These are phyloP conservation scores for Hordeum vulgare DNA, from an alignment of 176 grass and related monocot genomes.

Conservation along the genomic window MorexV3_pseudomolecules_assembly NC_058519.1:220015749-220016248, in stretches of 20 bases:
- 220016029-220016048: slow-evolving; percentile 89
- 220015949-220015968: neutral
- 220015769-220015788: slow-evolving; percentile 67
- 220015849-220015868: neutral
- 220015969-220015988: neutral
- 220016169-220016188: slow-evolving; percentile 68
- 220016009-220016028: slow-evolving; percentile 26
- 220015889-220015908: slow-evolving; percentile 47
- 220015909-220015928: slow-evolving; percentile 90
- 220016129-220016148: slow-evolving; percentile 21
- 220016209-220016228: slow-evolving; percentile 99
- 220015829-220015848: neutral
- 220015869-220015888: neutral
- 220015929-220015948: slow-evolving; percentile 18
- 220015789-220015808: slow-evolving; percentile 78
- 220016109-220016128: neutral
- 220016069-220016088: neutral
- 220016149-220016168: slow-evolving; percentile 96
- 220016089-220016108: neutral
- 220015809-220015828: neutral
- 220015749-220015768: slow-evolving; percentile 1
- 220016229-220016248: slow-evolving; percentile 95
- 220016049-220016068: slow-evolving; percentile 40
- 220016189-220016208: slow-evolving; percentile 81
- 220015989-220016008: neutral